These are phyloP conservation scores for Xylaria palmicola DNA, from an alignment of 495 filamentous ascomycete genomes.

Conservation along the genomic window DNA sequence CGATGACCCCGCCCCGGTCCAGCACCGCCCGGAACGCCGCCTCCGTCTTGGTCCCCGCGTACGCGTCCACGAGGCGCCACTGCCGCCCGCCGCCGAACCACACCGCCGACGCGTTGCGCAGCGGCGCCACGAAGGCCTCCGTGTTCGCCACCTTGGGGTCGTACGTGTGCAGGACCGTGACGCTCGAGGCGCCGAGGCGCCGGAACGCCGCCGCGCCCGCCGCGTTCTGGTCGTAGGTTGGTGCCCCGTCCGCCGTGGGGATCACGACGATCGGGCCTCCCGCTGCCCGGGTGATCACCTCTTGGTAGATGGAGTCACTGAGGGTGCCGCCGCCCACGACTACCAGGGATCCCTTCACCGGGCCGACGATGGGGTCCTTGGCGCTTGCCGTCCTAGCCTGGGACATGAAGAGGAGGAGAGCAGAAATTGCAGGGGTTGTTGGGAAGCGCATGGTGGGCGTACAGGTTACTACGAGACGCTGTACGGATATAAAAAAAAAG, in stretches of 20 bases:
- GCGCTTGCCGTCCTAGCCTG: background rate
- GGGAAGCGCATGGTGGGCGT: constrained; percentile 6
- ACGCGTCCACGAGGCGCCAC: constrained; percentile 37
- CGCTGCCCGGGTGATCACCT: constrained; percentile 43
- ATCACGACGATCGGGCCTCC: constrained; percentile 50
- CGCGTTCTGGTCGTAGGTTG: constrained; percentile 31
- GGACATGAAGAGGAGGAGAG: constrained; percentile 6
- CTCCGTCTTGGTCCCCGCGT: constrained; percentile 35
- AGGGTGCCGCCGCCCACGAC: constrained; percentile 34
- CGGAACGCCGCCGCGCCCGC: constrained; percentile 30
- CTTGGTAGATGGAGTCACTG: constrained; percentile 44
- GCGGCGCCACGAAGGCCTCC: constrained; percentile 30
- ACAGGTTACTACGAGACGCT: background rate
- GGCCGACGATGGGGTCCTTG: constrained; percentile 20
- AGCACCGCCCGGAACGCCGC: constrained; percentile 30
- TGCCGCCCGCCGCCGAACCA: constrained; percentile 36
- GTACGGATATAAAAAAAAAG: background rate
- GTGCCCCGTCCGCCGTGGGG: constrained; percentile 35
- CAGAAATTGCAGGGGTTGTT: background rate
- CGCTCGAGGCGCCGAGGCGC: constrained; percentile 30
- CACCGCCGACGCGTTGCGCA: constrained; percentile 27
- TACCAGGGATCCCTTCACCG: constrained; percentile 33
- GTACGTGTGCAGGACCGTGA: constrained; percentile 36
- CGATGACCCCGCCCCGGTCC: constrained; percentile 30
- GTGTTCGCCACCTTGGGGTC: constrained; percentile 33